Evolutionary conservation across 331 rosid species (phyloP), one percentile per base, ranked within the genome.

Genomic region (Acacia pycnantha): DNA sequence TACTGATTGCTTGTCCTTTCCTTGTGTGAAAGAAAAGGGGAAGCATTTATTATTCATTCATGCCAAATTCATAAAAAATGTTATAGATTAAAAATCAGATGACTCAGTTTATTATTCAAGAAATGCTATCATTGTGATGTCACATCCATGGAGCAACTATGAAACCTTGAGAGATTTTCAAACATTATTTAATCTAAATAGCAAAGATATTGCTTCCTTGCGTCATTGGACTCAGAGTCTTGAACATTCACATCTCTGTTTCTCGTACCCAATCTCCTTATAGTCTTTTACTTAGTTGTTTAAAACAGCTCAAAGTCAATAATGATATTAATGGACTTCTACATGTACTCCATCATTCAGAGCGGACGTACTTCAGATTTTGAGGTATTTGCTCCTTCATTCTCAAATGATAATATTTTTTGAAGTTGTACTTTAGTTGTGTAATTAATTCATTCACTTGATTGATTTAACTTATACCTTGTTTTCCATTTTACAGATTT

Each of bases 251-350:
- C 27, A 72, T 46, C 58, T 21, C 48, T 4, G 11, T 29, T 74
- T 41, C 66, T 50, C 48, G 24, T 40, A 3, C 41, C 27, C 47
- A 74, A 21, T 61, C 33, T 51, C 68, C 51, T 74, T 75, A 11
- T 58, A 22, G 65, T 16, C 58, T n/a, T 40, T 40, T 21, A 14
- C 77, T 46, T 61, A 48, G 40, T 51, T 59, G 44, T 70, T 19
- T 62, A 70, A 64, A 40, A 84, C 50, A 46, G 33, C 47, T 76
- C 66, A 29, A 79, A 64, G 50, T 48, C 61, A 65, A 46, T 21
- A 54, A 77, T 74, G 77, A 48, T 79, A 62, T 81, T 80, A 70
- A 64, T 71, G 74, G 41, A 79, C 85, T 53, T 81, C 54, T 66
- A n/a, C n/a, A n/a, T n/a, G n/a, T n/a, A n/a, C n/a, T n/a, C n/a